Conservation (phyloP, 352 stramenopile species). For the Aphanomyces stellatus region DNA sequence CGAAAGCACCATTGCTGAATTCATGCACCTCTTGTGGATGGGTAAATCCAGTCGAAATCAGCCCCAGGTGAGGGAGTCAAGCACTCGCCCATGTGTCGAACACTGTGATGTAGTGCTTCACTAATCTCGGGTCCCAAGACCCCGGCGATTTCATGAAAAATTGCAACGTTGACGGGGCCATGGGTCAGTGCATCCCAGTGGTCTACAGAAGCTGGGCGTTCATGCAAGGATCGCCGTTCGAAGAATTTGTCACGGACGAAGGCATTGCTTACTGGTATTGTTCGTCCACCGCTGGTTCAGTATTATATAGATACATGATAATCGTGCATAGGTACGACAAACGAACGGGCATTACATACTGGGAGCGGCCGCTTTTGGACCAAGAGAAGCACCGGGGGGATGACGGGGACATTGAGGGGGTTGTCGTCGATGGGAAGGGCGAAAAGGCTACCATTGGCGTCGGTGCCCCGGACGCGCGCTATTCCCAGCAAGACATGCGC, state of each 20-base stretch:
- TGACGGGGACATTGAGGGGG: conserved; percentile 74
- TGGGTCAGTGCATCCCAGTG: conserved; percentile 76
- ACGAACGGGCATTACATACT: conserved; percentile 81
- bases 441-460: conserved; percentile 68
- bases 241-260: conserved; percentile 88
- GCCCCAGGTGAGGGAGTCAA: conserved; percentile 72
- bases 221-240: conserved; percentile 70
- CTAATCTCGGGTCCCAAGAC: conserved; percentile 80
- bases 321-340: conserved; percentile 50
- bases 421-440: conserved; percentile 55
- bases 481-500: conserved; percentile 58
- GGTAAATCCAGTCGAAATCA: conserved; percentile 84
- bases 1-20: conserved; percentile 88
- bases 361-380: conserved; percentile 78
- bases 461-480: conserved; percentile 44
- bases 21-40: conserved; percentile 88
- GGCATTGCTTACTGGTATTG: conserved; percentile 87
- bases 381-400: conserved; percentile 63
- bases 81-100: neutral
- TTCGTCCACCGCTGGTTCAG: neutral
- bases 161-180: conserved; percentile 50
- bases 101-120: conserved; percentile 49
- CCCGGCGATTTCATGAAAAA: conserved; percentile 89
- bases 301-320: too few species aligned
- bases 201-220: conserved; percentile 91